Conservation (phyloP, 2,329 filamentous ascomycete genomes). For the Diaporthe eres region DNA sequence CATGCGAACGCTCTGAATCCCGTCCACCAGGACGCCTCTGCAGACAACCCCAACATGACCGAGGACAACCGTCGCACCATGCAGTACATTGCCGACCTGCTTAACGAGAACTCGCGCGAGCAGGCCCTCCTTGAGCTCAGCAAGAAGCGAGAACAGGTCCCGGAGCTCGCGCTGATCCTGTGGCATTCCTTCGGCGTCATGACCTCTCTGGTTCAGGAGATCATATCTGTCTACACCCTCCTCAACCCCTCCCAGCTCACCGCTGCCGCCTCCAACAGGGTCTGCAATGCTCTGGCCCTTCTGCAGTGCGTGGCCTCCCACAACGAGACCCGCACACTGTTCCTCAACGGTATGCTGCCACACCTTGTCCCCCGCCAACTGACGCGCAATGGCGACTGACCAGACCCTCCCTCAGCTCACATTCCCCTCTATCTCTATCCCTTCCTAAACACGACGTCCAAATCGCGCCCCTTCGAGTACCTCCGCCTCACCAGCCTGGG, state of each 20-base stretch:
- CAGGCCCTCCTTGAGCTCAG: slow-evolving; percentile 93
- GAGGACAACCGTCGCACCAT: slow-evolving; percentile 96
- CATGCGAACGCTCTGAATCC: slow-evolving; percentile 61
- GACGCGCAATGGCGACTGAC: slow-evolving; percentile 1
- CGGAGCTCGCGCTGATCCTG: slow-evolving; percentile 93
- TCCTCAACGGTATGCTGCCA: slow-evolving; percentile 82
- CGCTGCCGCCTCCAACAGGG: slow-evolving; percentile 95
- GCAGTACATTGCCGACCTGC: slow-evolving; percentile 90
- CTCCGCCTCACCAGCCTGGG: slow-evolving; percentile 94
- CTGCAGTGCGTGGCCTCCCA: slow-evolving; percentile 98
- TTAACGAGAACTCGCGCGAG: slow-evolving; percentile 90
- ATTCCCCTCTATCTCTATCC: slow-evolving; percentile 98
- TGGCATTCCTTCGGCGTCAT: slow-evolving; percentile 99
- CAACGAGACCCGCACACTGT: slow-evolving; percentile 94
- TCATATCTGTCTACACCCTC: slow-evolving; percentile 97
- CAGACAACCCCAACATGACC: slow-evolving; percentile 75
- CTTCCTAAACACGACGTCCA: slow-evolving; percentile 98
- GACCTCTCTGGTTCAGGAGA: slow-evolving; percentile 97
- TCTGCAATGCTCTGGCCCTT: slow-evolving; percentile 96
- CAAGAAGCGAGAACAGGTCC: slow-evolving; percentile 98
- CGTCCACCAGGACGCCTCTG: slow-evolving; percentile 67
- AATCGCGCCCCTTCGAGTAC: slow-evolving; percentile 97
- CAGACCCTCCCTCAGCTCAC: slow-evolving; percentile 74
- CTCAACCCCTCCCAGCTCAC: slow-evolving; percentile 97
- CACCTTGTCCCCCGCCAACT: not conserved